Evolutionary conservation across 495 filamentous ascomycete genomes (phyloP).

Genomic region (Jackrogersella minutella): DNA sequence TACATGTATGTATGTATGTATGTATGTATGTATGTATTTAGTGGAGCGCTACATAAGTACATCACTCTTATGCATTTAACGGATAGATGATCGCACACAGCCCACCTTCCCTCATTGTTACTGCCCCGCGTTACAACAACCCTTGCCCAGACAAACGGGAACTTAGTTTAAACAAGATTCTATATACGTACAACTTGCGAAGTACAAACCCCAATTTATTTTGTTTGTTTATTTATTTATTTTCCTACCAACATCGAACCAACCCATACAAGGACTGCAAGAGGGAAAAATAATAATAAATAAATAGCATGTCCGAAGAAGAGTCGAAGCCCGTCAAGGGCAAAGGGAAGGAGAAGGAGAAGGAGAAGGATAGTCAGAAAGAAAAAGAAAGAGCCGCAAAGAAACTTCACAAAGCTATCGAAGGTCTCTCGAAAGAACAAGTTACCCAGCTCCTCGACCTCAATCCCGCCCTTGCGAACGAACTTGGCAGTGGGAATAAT

Average conservation of each 20-base stretch:
- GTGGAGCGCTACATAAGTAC: neutral
- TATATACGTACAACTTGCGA: no score
- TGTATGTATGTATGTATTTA: neutral
- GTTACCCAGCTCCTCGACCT: conserved; percentile 63
- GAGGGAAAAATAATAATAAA: no score
- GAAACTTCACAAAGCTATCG: conserved; percentile 52
- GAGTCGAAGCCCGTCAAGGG: conserved; percentile 58
- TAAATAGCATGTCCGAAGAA: conserved; percentile 56
- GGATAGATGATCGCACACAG: neutral
- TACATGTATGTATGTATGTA: no score
- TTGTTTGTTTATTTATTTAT: no score
- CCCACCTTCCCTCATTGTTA: neutral
- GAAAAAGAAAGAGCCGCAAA: conserved; percentile 57
- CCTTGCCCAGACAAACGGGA: conserved; percentile 10
- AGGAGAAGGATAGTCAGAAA: conserved; percentile 55
- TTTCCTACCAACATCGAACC: no score
- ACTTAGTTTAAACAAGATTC: neutral
- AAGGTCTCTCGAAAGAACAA: conserved; percentile 57
- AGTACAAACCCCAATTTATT: conserved; percentile 11
- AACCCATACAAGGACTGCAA: no score
- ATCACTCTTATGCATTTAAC: conserved; percentile 1
- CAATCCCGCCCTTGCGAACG: conserved; percentile 68
- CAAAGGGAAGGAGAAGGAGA: conserved; percentile 60
- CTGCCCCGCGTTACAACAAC: conserved; percentile 23
- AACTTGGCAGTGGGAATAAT: conserved; percentile 51